Evolutionary conservation across 768 basidiomycete species (phyloP), one percentile per base, ranked within the genome.

Genomic region (Dentipellis sp.): DNA sequence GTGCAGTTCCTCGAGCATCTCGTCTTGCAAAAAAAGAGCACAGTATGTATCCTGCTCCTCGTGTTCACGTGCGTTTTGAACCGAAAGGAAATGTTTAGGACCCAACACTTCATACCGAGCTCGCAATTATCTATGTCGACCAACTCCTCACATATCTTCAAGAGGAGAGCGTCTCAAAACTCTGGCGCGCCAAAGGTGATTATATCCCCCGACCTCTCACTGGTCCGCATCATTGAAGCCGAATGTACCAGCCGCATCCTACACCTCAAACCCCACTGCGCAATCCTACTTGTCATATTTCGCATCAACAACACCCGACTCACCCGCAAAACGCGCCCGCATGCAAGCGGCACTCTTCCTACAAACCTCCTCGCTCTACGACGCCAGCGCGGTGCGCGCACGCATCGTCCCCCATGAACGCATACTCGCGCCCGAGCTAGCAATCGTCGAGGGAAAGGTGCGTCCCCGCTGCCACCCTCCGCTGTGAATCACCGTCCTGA

Each of bases 361-460:
- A 0, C 88, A 94, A 61, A 84, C 84, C 6, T 91, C 89, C 1
- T 72, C 75, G 1, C 68, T 81, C 4, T 92, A 89, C 63, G 84
- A 92, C 64, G 72, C 80, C 1, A 67, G 71, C 2, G 50, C 59
- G 0, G 70, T 87, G 3, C 73, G 74, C 12, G 63, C 72, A 21
- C 70, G 75, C 36, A 66, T 91, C 3, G 56, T 68, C 8, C 72
- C 74, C 4, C 73, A 73, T 56, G 74, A 78, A 37, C 79, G 80
- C 23, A 66, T 82, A 7, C 74, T 94, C 2, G 75, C 72, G 23
- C 75, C 88, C n/a, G 93, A 94, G 65, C 62, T 82, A 36, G 91
- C 91, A 1, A 79, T 94, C 21, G 69, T 94, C 4, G 76, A 88
- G 55, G 90, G 89, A 14, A 88, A 88, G 75, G 93, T 91, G 60